These are phyloP conservation scores for Carex littledalei DNA, from an alignment of 176 grass and related monocot species.

Conservation along the genomic window DNA sequence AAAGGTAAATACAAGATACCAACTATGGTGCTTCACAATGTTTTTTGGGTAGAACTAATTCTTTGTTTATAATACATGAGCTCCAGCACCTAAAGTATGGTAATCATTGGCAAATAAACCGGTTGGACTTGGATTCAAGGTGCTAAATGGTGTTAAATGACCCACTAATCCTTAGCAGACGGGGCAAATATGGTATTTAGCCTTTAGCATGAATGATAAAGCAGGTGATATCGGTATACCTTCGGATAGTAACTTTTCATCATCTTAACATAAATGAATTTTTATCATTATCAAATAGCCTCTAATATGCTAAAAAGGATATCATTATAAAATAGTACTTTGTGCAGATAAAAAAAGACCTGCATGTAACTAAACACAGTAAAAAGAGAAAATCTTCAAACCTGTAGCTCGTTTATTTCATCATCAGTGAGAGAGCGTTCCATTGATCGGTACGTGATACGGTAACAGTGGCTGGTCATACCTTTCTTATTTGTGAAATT, in stretches of 20 bases:
- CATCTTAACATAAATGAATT: neutral
- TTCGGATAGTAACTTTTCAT: neutral
- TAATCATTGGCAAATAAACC: neutral
- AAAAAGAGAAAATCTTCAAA: slow-evolving; percentile 16
- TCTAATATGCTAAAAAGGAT: neutral
- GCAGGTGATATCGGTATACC: neutral
- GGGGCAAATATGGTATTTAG: neutral
- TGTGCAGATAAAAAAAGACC: neutral
- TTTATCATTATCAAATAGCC: neutral
- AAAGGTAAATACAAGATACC: neutral
- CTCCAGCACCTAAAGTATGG: neutral
- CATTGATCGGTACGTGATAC: slow-evolving; percentile 86
- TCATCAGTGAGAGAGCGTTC: slow-evolving; percentile 86
- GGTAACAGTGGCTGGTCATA: slow-evolving; percentile 94
- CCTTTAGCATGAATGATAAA: neutral
- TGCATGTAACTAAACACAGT: neutral
- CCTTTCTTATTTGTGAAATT: slow-evolving; percentile 99
- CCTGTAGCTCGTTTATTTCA: slow-evolving; percentile 86
- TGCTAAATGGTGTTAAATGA: neutral
- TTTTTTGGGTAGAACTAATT: neutral
- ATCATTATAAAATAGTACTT: neutral
- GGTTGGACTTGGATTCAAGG: neutral
- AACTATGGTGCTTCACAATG: neutral
- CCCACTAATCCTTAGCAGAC: neutral
- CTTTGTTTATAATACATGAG: neutral